Base-by-base conservation (phyloP, 2,329 filamentous ascomycete species). In the Trichoderma guizhouense region DNA sequence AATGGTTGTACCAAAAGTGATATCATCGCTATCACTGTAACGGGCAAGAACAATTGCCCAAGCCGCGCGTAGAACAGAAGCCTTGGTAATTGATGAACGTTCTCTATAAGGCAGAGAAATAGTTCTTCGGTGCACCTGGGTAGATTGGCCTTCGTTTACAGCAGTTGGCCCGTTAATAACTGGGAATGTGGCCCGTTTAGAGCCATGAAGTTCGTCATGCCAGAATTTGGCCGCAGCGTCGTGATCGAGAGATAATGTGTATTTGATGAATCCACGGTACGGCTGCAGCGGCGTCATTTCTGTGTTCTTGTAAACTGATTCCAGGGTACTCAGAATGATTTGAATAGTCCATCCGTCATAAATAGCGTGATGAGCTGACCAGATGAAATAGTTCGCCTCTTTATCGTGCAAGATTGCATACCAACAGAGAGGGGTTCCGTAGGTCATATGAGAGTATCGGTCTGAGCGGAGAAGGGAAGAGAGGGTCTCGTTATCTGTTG, bases 251-350 rank as follows among this genome's bases (percentile, higher is more conserved):
- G 32, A 28, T 8, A 55, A 14, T 7, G 26, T 51, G 18, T 60
- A 72, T 21, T 36, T 67, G 34, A 72, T 34, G 15, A 72, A 62
- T 18, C 18, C 47, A 15, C 11, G 39, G 75, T 84, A 84, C 9
- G 72, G 71, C 15, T 67, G 34, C 51, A 58, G 28, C 3, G 79
- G 76, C n/a, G 81, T 79, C 0, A 79, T 15, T 36, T 65, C 43
- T 3, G n/a, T n/a, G 7, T 32, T 12, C 7, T 30, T n/a, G 11
- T 71, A 71, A 9, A 55, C 15, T 12, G 68, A 18, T 8, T 71
- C 14, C 7, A 71, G 34, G 2, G 69, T 68, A 2, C 53, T 51
- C 26, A 71, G 21, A 5, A 71, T 60, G n/a, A 71, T 32, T 14
- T 60, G 47, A 1, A 71, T 58, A 3, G 62, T 60, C 69, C 69